Evolutionary conservation across 192 early-diverging fungal genomes (phyloP), one percentile per base, ranked within the genome.

Genomic region (Lobosporangium transversale): DNA sequence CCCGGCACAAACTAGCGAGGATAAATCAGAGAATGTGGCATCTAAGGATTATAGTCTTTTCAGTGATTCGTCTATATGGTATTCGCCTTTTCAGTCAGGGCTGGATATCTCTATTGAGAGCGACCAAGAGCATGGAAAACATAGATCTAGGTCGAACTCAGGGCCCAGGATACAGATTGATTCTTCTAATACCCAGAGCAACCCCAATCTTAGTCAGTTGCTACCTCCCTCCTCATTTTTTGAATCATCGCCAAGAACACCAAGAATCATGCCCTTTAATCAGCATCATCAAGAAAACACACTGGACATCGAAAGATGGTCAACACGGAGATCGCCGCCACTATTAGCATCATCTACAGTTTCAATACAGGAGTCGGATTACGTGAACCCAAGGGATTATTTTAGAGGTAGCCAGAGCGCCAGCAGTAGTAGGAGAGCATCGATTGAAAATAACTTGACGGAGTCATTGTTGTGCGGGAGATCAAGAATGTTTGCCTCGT

Each of bases 41-140:
- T 27, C 43, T 18, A 58, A 51, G 31, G 42, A 21, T 4, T 50
- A 74, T 21, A 57, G 58, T 37, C 20, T 66, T 1, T 66, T 65
- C 55, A 62, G 70, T 20, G 36, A 58, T 15, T 63, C 70, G 1
- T 66, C 62, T 2, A 66, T 65, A 33, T 75, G 70, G 70, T 75
- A 75, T 36, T 75, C 70, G 15, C 70, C 70, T 4, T 75, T 75
- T 47, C 70, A 75, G 32, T 75, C 70, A 15, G 70, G 70, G 0
- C 44, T 75, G 5, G 70, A 75, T 49, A 75, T 75, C 17, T 47
- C 63, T 4, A 75, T 75, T 18, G 70, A 75, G 44, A 65, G 70
- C 33, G 70, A 75, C n/a, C 55, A 58, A 27, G 62, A 73, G 44
- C 58, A 70, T 40, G 68, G 68, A 62, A 56, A 61, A 17, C 68